Base-by-base conservation (phyloP, 495 filamentous ascomycete species). In the Daldinia loculata region DNA sequence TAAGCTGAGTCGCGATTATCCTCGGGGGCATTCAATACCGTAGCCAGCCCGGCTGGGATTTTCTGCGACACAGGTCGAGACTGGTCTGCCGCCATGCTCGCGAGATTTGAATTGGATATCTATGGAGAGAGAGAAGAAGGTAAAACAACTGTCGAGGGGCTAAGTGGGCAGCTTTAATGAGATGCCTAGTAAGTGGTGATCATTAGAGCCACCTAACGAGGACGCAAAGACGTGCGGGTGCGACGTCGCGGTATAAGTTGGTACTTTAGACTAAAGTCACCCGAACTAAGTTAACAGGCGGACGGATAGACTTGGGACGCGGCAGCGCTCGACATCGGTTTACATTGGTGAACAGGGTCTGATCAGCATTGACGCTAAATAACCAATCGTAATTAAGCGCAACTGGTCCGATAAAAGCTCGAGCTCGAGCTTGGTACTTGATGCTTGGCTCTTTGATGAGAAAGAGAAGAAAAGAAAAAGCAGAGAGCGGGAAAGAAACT, bases 1-100 rank as follows among this genome's bases (percentile, higher is more conserved):
- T 87, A 88, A 11, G 84, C 85, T 36, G 84, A 86, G 72, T 88
- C 85, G 22, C 85, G 78, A 60, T 85, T 74, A 6, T 86, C 84
- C 19, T 85, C 82, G 1, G 84, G 80, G 27, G 79, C 68, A 64
- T 86, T 87, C 30, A 87, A 74, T 12, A 87, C 80, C 8, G 79
- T 80, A 8, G 83, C 82, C 57, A 87, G 69, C 15, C 80, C 83
- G 6, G 79, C 75, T 39, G 85, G 84, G 48, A 84, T 74, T 70
- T 85, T 86, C 71, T 85, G 84, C 51, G 79, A 79, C 53, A 69
- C 67, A 43, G 79, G 75, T 43, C 81, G 76, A 39, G 79, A 75
- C 50, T 77, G 76, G 48, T 82, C 79, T 71, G 79, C 78, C 30
- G 74, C 70, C 76, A 78, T 78, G 50, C 43, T 69, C 22, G 38